A percentile compares a stretch with the other conserved stretches of the same genome.
These are phyloP conservation scores for Eucalyptus marginata DNA, from an alignment of 345 rosid species.

Conservation along the genomic window DNA sequence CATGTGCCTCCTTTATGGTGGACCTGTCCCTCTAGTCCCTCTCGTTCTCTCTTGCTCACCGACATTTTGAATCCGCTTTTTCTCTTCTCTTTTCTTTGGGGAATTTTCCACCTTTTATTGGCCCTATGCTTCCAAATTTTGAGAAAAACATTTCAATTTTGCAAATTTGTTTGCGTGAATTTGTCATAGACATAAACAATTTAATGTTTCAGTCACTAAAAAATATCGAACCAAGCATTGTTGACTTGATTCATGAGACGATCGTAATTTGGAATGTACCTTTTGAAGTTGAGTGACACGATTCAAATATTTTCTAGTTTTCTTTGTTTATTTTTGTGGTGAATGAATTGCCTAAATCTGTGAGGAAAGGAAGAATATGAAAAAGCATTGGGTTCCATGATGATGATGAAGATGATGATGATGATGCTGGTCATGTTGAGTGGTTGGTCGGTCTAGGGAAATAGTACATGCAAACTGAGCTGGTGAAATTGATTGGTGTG, in stretches of 20 bases:
- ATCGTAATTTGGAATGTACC: not conserved
- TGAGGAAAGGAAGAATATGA: not conserved
- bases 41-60: not conserved
- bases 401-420: not conserved
- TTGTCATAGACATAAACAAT: not conserved
- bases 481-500: not conserved
- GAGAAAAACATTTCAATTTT: not conserved
- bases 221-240: not conserved
- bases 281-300: fast-evolving
- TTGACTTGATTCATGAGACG: not conserved
- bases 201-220: not conserved
- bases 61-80: not conserved
- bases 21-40: not conserved
- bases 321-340: not conserved
- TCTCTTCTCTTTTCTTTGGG: not conserved
- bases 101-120: not conserved
- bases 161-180: not conserved
- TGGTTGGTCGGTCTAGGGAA: not conserved
- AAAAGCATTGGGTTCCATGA: not conserved
- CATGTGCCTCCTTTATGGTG: not conserved
- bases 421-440: not conserved
- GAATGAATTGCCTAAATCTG: not conserved
- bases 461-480: not conserved
- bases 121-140: not conserved
- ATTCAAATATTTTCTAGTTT: not conserved